Evolutionary conservation across 306 rosid species (phyloP).

Genomic region (Ochetophila trinervis): DNA sequence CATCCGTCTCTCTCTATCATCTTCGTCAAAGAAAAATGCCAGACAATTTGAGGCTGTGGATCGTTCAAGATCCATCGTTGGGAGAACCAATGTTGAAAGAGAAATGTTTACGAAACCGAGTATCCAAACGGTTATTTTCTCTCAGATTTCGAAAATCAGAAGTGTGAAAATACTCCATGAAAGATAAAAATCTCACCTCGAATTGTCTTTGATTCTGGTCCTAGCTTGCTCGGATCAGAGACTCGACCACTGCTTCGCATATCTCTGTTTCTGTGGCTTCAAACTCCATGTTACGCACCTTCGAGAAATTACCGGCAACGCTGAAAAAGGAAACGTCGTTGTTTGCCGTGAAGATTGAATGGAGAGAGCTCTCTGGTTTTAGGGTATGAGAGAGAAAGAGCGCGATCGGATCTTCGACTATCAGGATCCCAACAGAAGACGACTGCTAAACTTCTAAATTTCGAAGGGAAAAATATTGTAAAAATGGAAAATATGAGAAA

Average conservation of each 20-base stretch:
- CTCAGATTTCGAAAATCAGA: conserved; percentile 13
- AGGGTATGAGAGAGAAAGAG: conserved; percentile 21
- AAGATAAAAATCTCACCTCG: conserved; percentile 13
- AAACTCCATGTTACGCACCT: conserved; percentile 5
- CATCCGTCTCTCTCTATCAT: not conserved
- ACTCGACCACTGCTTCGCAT: conserved; percentile 4
- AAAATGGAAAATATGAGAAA: not conserved
- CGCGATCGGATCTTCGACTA: conserved; percentile 50
- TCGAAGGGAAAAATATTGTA: not conserved
- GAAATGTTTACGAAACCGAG: not conserved
- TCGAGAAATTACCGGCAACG: not conserved
- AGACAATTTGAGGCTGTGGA: not conserved
- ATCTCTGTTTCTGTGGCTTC: conserved; percentile 3
- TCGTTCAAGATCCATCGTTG: conserved; percentile 20
- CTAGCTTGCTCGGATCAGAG: conserved; percentile 20
- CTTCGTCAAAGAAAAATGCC: conserved; percentile 12
- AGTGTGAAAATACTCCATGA: not conserved
- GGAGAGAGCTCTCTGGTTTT: conserved; percentile 13
- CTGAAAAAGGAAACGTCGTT: conserved; percentile 1
- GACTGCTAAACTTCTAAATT: conserved; percentile 10
- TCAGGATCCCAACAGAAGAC: conserved; percentile 37
- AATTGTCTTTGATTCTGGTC: conserved; percentile 1
- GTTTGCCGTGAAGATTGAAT: not conserved
- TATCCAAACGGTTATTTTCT: not conserved
- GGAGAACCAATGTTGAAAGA: not conserved